Percentiles rank a stretch among this genome's conserved stretches.
These are phyloP conservation scores for Hypericum perforatum DNA, from an alignment of 345 rosid genomes.

Conservation along the genomic window DNA sequence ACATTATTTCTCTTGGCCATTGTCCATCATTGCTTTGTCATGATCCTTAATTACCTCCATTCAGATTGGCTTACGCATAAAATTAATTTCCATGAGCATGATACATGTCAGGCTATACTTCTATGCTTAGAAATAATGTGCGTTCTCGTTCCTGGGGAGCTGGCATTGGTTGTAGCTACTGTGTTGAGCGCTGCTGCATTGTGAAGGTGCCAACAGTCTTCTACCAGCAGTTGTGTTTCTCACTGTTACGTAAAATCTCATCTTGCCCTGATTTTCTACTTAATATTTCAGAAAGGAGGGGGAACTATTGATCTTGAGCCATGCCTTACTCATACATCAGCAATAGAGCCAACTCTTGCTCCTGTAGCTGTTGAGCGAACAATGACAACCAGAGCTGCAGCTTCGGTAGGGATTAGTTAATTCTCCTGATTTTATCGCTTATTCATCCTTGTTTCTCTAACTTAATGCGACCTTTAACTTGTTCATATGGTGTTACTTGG, in stretches of 20 bases:
- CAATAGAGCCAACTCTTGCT: conserved; percentile 97
- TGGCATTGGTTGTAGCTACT: conserved; percentile 95
- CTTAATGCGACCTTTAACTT: no score
- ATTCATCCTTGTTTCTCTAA: no score
- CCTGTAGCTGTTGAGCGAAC: conserved; percentile 97
- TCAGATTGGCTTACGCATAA: no score
- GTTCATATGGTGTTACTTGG: no score
- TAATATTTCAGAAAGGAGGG: conserved; percentile 80
- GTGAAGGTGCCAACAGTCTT: conserved; percentile 54
- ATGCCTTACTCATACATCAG: conserved; percentile 86
- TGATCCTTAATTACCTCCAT: no score
- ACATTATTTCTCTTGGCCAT: no score
- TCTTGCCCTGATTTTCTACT: background rate
- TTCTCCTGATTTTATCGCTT: no score
- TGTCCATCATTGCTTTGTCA: no score
- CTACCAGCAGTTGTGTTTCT: background rate
- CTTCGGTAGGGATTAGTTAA: conserved; percentile 52
- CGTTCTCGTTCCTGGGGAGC: conserved; percentile 99
- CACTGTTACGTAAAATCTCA: no score
- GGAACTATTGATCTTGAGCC: conserved; percentile 94
- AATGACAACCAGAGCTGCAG: conserved; percentile 99
- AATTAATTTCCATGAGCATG: background rate
- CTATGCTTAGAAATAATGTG: conserved; percentile 92
- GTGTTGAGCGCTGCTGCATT: conserved; percentile 91
- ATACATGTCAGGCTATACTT: conserved; percentile 55